phyloP scores from a whole-genome alignment of 208 protist genomes.

The Acanthamoeba castellanii region DNA sequence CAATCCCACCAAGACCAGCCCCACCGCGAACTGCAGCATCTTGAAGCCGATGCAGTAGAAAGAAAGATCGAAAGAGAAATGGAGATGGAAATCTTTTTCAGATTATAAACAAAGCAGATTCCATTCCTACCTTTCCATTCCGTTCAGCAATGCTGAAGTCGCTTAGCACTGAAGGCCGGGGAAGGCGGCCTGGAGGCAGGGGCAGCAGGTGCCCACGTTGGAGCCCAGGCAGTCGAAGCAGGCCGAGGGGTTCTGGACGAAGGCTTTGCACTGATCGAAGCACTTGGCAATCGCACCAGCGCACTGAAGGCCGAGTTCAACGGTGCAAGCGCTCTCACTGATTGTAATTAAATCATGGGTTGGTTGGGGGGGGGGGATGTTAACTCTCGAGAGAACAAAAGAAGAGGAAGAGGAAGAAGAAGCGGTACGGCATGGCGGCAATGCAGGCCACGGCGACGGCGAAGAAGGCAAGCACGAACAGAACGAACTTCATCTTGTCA shows the following conservation, averaged over 20 bases:
- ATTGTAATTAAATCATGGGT: no score
- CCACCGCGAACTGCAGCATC: background rate
- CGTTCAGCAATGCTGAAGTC: background rate
- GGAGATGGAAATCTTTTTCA: no score
- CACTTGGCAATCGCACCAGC: slow-evolving; percentile 36
- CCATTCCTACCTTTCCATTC: no score
- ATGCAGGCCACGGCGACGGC: background rate
- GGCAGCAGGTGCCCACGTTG: slow-evolving; percentile 40
- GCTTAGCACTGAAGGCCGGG: slow-evolving; percentile 25
- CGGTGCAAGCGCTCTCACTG: background rate
- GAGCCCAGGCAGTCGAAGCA: slow-evolving; percentile 31
- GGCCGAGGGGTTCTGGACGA: slow-evolving; percentile 21
- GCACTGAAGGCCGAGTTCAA: slow-evolving; percentile 38
- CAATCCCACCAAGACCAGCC: background rate
- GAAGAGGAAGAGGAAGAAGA: background rate
- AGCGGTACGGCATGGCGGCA: background rate
- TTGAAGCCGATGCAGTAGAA: background rate
- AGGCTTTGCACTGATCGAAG: slow-evolving; percentile 20
- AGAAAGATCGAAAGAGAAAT: no score
- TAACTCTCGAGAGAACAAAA: background rate
- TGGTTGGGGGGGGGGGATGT: background rate
- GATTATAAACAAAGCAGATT: no score
- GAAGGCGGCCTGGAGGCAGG: slow-evolving; percentile 45
- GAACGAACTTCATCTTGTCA: background rate
- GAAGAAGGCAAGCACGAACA: background rate